Evolutionary conservation across 352 stramenopile species (phyloP), one percentile per base, ranked within the genome.

Genomic region (Pythium brachiatum): DNA sequence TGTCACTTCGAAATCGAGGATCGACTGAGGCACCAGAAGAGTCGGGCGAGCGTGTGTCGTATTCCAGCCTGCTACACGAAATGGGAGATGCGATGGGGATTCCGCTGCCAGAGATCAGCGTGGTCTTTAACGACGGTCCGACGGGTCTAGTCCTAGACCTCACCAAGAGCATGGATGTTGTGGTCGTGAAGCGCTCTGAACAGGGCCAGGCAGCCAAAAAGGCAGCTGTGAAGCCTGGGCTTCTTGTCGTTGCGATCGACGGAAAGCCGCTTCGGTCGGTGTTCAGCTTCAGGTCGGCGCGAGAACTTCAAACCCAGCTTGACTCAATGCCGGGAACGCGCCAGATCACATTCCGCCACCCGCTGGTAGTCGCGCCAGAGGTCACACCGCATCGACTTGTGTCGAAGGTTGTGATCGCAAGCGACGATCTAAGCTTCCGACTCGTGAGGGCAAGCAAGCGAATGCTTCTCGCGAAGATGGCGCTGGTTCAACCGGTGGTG

Each of bases 301-400:
- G 76, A 11, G 81, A 94, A 60, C 57, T 90, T 31, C 75, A 90
- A 56, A 32, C 75, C 2, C 68, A 72, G 8, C 68, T 96, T 16
- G 72, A 95, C 47, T 59, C 59, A 0, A 89, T 88, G 57, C 51
- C 69, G 20, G 73, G 60, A 27, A 57, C 60, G 29, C 79, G 86
- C 31, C 70, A 93, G 7, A 59, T 96, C 51, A 96, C 85, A 0
- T 96, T 96, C 61, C 86, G 84, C 5, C 81, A 95, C 56, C 88
- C 86, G 0, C 62, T 79, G 11, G 76, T 86, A 27, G 81, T 78
- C 39, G 61, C 77, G 9, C 66, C 72, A 11, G 74, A 85, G 41
- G 69, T 92, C 7, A 92, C 82, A 18, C 83, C 86, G 5, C 64
- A 72, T 29, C 76, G 66, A 1, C 23, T 76, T 8, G 83, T 94